Evolutionary conservation across 257 asterid genomes (phyloP).

Genomic region (Schizonepeta tenuifolia): DNA sequence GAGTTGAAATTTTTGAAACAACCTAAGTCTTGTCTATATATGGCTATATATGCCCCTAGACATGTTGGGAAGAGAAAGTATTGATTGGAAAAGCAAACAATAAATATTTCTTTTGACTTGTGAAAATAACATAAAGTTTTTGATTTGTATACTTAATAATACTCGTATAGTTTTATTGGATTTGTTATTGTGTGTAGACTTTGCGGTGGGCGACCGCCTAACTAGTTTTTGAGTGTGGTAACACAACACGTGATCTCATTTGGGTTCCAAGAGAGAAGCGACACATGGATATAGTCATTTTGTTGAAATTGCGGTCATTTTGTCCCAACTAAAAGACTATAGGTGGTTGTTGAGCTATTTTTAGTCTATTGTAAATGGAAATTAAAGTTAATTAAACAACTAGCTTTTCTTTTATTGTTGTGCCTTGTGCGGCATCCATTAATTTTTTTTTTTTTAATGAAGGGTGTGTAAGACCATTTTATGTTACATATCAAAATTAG

Average conservation of each 20-base stretch:
- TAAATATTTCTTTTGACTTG: slow-evolving; percentile 18
- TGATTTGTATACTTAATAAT: background rate
- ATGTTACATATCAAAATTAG: too few relatives aligned
- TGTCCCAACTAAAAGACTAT: background rate
- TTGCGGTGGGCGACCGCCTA: slow-evolving; percentile 1
- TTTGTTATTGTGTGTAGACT: background rate
- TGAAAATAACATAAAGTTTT: background rate
- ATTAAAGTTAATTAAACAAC: background rate
- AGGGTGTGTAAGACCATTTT: too few relatives aligned
- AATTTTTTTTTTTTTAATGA: too few relatives aligned
- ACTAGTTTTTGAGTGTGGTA: background rate
- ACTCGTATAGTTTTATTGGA: background rate
- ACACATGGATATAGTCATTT: slow-evolving; percentile 17
- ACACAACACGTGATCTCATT: background rate
- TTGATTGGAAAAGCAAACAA: slow-evolving; percentile 1
- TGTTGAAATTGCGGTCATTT: slow-evolving; percentile 3
- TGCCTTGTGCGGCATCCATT: too few relatives aligned
- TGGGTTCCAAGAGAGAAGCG: slow-evolving; percentile 6
- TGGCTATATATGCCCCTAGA: background rate
- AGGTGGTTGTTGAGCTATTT: background rate
- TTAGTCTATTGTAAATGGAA: background rate
- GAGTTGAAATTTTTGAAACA: background rate
- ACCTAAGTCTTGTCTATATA: slow-evolving; percentile 24
- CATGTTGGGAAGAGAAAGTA: background rate
- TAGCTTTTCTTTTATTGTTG: background rate